Evolutionary conservation across 2,329 filamentous ascomycete species (phyloP).

Genomic region (Diaporthe humulicola): DNA sequence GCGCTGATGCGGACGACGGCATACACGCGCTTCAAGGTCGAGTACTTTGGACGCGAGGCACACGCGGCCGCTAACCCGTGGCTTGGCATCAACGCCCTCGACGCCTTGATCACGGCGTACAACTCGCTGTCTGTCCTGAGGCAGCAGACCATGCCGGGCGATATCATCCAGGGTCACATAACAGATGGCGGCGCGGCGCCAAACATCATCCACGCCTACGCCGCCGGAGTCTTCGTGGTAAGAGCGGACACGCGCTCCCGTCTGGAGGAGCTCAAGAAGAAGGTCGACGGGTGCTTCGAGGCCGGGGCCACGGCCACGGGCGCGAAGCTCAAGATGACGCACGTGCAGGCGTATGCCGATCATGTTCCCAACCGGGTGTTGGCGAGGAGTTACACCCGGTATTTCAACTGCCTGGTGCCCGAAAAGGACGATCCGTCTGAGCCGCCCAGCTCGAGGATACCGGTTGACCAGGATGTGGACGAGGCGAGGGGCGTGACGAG

Average conservation of each 20-base stretch:
- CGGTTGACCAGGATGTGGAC: conserved; percentile 54
- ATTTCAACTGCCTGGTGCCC: conserved; percentile 57
- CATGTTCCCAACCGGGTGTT: conserved; percentile 67
- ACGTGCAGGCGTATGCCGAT: conserved; percentile 62
- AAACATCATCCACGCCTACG: conserved; percentile 68
- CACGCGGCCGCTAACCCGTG: conserved; percentile 71
- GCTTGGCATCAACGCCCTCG: conserved; percentile 71
- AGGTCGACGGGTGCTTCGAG: conserved; percentile 58
- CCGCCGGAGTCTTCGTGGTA: conserved; percentile 59
- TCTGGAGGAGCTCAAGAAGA: conserved; percentile 54
- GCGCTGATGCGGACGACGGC: conserved; percentile 66
- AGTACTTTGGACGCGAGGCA: conserved; percentile 67
- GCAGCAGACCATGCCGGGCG: conserved; percentile 67
- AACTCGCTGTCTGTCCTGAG: conserved; percentile 64
- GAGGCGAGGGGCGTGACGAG: conserved; percentile 57
- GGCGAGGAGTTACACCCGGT: conserved; percentile 58
- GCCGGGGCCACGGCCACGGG: conserved; percentile 59
- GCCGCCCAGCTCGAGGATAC: conserved; percentile 36
- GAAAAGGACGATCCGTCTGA: conserved; percentile 41
- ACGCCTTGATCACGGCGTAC: conserved; percentile 65
- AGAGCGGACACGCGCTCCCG: conserved; percentile 58
- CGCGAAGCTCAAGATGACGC: conserved; percentile 59
- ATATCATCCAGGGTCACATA: conserved; percentile 65
- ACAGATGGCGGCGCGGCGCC: conserved; percentile 64
- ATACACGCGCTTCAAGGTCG: conserved; percentile 61